These are phyloP conservation scores for Cryptosporidium ubiquitum DNA, from an alignment of 169 alveolate species.

Conservation along the genomic window DNA sequence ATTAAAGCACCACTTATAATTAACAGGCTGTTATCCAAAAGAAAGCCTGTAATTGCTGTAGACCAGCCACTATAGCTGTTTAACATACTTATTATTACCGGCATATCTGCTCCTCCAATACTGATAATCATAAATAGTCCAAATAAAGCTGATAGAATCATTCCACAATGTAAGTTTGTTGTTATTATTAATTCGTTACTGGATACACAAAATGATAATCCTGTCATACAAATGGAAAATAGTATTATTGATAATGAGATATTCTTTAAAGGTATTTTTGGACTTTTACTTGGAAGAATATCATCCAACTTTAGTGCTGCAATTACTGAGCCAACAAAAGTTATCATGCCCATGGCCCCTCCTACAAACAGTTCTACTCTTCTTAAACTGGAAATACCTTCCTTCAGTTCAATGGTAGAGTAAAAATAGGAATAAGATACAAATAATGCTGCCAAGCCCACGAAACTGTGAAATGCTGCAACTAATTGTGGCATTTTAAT, in stretches of 20 bases:
- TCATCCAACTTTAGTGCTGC: constrained; percentile 75
- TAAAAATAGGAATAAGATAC: constrained; percentile 66
- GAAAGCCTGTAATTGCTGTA: constrained; percentile 84
- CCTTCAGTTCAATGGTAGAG: not conserved
- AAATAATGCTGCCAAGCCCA: constrained; percentile 61
- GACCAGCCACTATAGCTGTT: constrained; percentile 91
- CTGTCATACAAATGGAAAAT: constrained; percentile 6
- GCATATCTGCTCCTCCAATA: constrained; percentile 89
- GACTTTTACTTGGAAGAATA: constrained; percentile 62
- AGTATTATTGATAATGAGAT: not conserved
- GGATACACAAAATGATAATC: constrained; percentile 35
- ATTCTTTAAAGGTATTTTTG: constrained; percentile 33
- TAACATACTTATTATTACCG: constrained; percentile 87
- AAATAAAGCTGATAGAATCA: constrained; percentile 77
- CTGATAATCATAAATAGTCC: constrained; percentile 88
- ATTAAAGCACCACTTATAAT: constrained; percentile 84
- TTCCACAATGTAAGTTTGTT: constrained; percentile 69
- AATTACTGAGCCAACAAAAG: constrained; percentile 70
- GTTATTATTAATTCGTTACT: constrained; percentile 7
- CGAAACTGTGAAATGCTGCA: constrained; percentile 56
- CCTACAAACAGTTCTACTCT: constrained; percentile 52
- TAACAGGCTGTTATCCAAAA: constrained; percentile 82
- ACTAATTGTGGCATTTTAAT: constrained; percentile 67
- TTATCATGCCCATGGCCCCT: constrained; percentile 40
- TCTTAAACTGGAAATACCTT: not conserved